Percentiles rank a stretch among this genome's conserved stretches.
Conservation (phyloP, 2,329 filamentous ascomycete genomes). For the Allantophomopsis cytisporea region DNA sequence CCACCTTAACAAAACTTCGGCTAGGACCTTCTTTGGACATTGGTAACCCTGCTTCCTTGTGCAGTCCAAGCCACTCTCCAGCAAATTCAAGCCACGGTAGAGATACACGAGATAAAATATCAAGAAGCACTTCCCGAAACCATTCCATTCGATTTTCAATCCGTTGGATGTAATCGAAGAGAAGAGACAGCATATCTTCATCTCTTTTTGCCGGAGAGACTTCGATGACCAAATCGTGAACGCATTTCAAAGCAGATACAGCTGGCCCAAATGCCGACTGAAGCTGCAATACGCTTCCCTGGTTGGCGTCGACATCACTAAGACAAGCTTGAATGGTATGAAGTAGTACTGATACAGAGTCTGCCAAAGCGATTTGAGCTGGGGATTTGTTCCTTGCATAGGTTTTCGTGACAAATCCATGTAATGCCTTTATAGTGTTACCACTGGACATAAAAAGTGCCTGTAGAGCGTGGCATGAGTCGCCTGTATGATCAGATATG, state of each 20-base stretch:
- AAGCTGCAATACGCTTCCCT: slow-evolving; percentile 17
- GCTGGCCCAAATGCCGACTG: slow-evolving; percentile 17
- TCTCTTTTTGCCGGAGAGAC: slow-evolving; percentile 29
- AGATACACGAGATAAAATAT: slow-evolving; percentile 50
- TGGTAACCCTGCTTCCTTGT: slow-evolving; percentile 38
- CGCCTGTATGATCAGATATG: slow-evolving; percentile 33
- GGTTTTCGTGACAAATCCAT: slow-evolving; percentile 14
- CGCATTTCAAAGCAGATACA: slow-evolving; percentile 16
- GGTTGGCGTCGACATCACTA: slow-evolving; percentile 9
- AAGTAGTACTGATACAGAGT: slow-evolving; percentile 22
- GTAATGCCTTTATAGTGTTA: slow-evolving; percentile 16
- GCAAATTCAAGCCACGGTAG: slow-evolving; percentile 54
- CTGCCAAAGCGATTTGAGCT: slow-evolving; percentile 17
- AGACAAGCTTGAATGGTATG: slow-evolving; percentile 16
- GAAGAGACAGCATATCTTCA: slow-evolving; percentile 43
- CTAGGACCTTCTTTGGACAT: slow-evolving; percentile 32
- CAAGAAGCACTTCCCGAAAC: slow-evolving; percentile 49
- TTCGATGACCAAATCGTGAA: slow-evolving; percentile 15
- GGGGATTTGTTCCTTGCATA: slow-evolving; percentile 14
- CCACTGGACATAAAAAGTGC: slow-evolving; percentile 20
- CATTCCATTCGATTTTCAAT: slow-evolving; percentile 50
- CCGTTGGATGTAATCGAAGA: slow-evolving; percentile 48
- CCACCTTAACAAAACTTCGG: slow-evolving; percentile 46
- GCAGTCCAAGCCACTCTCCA: slow-evolving; percentile 64
- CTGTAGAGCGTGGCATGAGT: slow-evolving; percentile 32